Evolutionary conservation across 306 rosid species (phyloP).

Genomic region (Gleditsia sinensis): DNA sequence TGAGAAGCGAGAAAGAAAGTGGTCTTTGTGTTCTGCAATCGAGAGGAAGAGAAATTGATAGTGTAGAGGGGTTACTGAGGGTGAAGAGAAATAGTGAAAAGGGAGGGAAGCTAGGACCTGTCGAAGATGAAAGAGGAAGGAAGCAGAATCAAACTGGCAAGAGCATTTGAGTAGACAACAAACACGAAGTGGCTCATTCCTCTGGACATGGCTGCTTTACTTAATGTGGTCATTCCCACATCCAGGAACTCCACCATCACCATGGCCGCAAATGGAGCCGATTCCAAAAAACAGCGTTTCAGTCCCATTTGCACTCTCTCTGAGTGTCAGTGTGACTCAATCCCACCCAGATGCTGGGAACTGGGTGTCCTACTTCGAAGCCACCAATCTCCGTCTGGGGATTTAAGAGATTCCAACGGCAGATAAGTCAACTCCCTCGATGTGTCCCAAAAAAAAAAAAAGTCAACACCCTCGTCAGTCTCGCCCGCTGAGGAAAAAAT

Average conservation of each 20-base stretch:
- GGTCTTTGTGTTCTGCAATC: conserved; percentile 25
- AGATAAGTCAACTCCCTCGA: no score
- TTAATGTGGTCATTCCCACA: conserved; percentile 44
- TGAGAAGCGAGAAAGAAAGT: conserved; percentile 41
- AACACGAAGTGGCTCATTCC: conserved; percentile 55
- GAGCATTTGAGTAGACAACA: conserved; percentile 55
- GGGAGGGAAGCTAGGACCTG: conserved; percentile 7
- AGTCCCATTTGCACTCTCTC: conserved; percentile 4
- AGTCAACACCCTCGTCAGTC: no score
- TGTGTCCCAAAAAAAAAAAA: no score
- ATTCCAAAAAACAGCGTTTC: conserved; percentile 8
- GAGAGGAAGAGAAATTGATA: background rate
- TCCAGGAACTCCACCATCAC: conserved; percentile 45
- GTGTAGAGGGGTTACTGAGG: no score
- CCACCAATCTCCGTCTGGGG: background rate
- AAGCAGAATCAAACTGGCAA: conserved; percentile 45
- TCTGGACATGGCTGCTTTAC: conserved; percentile 52
- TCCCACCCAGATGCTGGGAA: background rate
- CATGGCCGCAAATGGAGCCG: conserved; percentile 43
- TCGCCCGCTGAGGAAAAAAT: no score
- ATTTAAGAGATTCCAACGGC: no score
- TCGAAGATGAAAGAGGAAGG: conserved; percentile 44
- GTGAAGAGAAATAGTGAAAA: background rate
- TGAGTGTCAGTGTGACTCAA: background rate
- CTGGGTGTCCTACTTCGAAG: background rate